A percentile compares a stretch with the other conserved stretches of the same genome.
Conservation (phyloP, 805 yeast genomes). For the Cephaloascus albidus region DNA sequence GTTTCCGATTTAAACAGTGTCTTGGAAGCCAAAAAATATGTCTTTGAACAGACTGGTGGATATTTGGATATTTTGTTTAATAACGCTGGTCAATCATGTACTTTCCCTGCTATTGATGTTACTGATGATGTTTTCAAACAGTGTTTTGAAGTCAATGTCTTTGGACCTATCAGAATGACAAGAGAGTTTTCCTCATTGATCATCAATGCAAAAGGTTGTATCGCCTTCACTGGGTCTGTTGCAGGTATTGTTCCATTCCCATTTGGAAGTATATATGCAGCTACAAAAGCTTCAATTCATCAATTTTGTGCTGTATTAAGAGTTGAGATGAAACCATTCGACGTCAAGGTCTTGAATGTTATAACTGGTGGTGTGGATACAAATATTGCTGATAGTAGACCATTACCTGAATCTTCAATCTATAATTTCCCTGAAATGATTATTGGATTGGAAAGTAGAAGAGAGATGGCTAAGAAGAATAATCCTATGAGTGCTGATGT, state of each 20-base stretch:
- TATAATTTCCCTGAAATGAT: constrained; percentile 43
- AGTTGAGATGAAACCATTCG: constrained; percentile 63
- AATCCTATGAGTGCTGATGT: constrained; percentile 50
- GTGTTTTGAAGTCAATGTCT: constrained; percentile 58
- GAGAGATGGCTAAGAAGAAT: constrained; percentile 48
- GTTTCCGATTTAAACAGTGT: constrained; percentile 46
- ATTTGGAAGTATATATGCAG: constrained; percentile 54
- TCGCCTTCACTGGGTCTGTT: constrained; percentile 68
- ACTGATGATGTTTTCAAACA: constrained; percentile 40
- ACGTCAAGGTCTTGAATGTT: constrained; percentile 58
- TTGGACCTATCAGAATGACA: constrained; percentile 57
- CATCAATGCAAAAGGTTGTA: constrained; percentile 57
- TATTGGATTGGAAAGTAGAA: constrained; percentile 39
- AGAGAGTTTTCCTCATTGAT: constrained; percentile 47
- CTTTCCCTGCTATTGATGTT: constrained; percentile 62
- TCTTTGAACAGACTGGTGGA: constrained; percentile 33
- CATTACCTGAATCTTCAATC: constrained; percentile 45
- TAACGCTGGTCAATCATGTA: constrained; percentile 73
- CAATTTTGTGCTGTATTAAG: constrained; percentile 56
- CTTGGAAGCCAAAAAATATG: constrained; percentile 26
- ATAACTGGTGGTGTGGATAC: constrained; percentile 74
- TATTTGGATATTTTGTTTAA: constrained; percentile 55
- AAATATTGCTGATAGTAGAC: constrained; percentile 57
- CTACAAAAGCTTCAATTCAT: constrained; percentile 71
- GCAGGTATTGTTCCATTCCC: constrained; percentile 65